These are phyloP conservation scores for Mercurialis annua DNA, from an alignment of 345 rosid genomes.

Conservation along the genomic window DNA sequence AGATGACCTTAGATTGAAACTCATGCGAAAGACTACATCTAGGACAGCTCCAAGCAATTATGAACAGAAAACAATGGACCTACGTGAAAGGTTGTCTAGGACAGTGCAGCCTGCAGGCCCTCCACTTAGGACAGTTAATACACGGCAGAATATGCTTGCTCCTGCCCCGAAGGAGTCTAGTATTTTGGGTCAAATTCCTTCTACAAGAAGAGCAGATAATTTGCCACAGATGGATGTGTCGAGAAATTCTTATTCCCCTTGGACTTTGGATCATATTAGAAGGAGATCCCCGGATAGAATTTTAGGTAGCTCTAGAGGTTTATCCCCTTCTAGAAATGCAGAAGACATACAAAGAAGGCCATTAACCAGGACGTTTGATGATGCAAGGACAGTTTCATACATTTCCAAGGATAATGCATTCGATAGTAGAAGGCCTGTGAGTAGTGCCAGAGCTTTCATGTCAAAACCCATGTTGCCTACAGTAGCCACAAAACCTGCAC, in stretches of 20 bases:
- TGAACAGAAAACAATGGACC: constrained; percentile 49
- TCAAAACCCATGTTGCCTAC: constrained; percentile 53
- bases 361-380: constrained; percentile 49
- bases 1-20: constrained; percentile 79
- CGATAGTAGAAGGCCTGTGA: constrained; percentile 49
- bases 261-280: constrained; percentile 66
- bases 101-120: constrained; percentile 39
- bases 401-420: constrained; percentile 51
- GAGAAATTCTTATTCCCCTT: constrained; percentile 54
- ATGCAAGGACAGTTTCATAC: constrained; percentile 53
- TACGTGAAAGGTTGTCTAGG: constrained; percentile 72
- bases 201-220: constrained; percentile 48
- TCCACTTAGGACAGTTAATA: constrained; percentile 25
- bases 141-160: constrained; percentile 41
- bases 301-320: constrained; percentile 52
- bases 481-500: constrained; percentile 47
- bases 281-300: constrained; percentile 66
- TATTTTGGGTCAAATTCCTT: constrained; percentile 43
- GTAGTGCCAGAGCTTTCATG: constrained; percentile 40
- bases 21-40: constrained; percentile 58
- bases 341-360: constrained; percentile 51
- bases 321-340: constrained; percentile 52
- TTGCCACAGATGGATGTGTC: constrained; percentile 45
- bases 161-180: constrained; percentile 46
- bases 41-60: constrained; percentile 47